Base-by-base conservation (phyloP, 495 filamentous ascomycete species). In the Tuber brumale region DNA sequence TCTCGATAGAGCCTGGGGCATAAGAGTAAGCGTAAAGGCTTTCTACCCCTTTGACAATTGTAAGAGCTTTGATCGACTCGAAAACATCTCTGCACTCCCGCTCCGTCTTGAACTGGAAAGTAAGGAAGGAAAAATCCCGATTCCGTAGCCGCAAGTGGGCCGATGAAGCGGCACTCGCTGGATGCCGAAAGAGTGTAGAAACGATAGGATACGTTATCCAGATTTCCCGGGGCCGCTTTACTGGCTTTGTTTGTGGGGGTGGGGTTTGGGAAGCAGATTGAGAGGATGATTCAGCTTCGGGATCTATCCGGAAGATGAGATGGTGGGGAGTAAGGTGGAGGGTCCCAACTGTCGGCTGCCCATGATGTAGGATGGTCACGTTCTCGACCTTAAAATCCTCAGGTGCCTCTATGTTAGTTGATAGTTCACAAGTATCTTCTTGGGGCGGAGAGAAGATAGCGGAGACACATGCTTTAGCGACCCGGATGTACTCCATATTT, bases 131-230 rank as follows among this genome's bases (percentile, higher is more conserved):
- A 80, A 98, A 97, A 85, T 99, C 95, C 72, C 95, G 91, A 83
- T 94, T 93, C 66, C 93, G 91, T 46, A 99, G 84, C 66, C 95
- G 91, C 83, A 99, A 92, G 6, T 93, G 93, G 12, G 95, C 94
- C 42, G 88, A 88, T 41, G 91, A 87, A 75, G 90, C 89, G 74
- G 92, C 92, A 14, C 86, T 87, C 18, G 91, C 89, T 48, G 93
- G 91, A 75, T 89, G 89, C 74, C 93, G 90, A 71, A 92, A 87
- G 69, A 93, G 87, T 31, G 88, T 89, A 16, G 89, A 87, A 82
- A 98, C 94, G 81, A 97, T 93, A 43, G 94, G 94, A 83, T 96
- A 99, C 23, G 95, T 93, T 73, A 99, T 92, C 93, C 94, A 97
- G 72, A 92, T 87, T 83, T 97, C 92, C 83, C 89, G 90, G n/a